Percentiles rank a stretch among this genome's conserved stretches.
These are phyloP conservation scores for Populus davidiana DNA, from an alignment of 345 rosid genomes.

Conservation along the genomic window DNA sequence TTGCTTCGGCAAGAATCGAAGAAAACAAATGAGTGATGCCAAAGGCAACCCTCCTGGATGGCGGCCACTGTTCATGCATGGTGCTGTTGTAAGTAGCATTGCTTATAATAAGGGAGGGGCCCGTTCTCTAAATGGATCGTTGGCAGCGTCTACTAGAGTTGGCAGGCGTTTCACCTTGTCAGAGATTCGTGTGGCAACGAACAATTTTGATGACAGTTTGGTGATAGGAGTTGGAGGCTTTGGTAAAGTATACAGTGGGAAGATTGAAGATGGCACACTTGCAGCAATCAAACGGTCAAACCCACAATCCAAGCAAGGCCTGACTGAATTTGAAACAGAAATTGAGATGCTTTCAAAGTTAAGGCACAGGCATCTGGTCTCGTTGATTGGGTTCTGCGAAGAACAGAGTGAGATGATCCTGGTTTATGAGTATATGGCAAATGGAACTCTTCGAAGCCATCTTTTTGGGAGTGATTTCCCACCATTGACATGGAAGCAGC, in stretches of 20 bases:
- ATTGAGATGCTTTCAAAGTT: conserved; percentile 86
- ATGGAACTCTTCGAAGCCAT: conserved; percentile 82
- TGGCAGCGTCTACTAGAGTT: conserved; percentile 40
- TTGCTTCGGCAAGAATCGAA: conserved; percentile 41
- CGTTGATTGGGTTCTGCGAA: conserved; percentile 86
- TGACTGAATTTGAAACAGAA: conserved; percentile 80
- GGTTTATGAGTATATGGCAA: conserved; percentile 92
- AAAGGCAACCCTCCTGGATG: conserved; percentile 54
- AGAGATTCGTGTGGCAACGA: conserved; percentile 74
- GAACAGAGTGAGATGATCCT: conserved; percentile 86
- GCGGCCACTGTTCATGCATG: conserved; percentile 62
- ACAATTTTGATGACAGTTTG: conserved; percentile 69
- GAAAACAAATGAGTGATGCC: conserved; percentile 32
- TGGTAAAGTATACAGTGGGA: conserved; percentile 83
- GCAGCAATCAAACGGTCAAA: conserved; percentile 84
- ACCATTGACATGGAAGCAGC: conserved; percentile 77
- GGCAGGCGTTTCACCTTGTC: conserved; percentile 66
- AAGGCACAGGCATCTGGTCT: conserved; percentile 84
- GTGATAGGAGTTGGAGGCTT: conserved; percentile 88
- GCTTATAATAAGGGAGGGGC: conserved; percentile 53
- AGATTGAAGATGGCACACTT: conserved; percentile 66
- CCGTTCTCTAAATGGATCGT: conserved; percentile 32
- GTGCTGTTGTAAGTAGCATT: conserved; percentile 40
- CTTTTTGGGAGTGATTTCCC: conserved; percentile 69
- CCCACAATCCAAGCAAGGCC: conserved; percentile 91